phyloP scores from a whole-genome alignment of 345 rosid species.

The Ailanthus altissimus region DNA sequence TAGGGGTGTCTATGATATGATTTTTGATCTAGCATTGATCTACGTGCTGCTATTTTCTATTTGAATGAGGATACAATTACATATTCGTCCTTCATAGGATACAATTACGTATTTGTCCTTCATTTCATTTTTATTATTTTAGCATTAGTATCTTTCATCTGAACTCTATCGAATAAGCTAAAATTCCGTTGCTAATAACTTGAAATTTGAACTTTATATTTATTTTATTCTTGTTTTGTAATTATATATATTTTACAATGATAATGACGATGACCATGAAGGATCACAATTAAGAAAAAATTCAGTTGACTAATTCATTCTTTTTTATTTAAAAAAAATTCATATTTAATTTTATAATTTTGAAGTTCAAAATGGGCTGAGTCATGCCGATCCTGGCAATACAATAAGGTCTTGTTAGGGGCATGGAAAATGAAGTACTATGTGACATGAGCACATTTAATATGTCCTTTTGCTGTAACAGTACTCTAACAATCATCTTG shows the following conservation, averaged over 20 bases:
- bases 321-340: too few relatives aligned
- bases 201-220: too few relatives aligned
- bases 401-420: background rate
- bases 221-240: too few relatives aligned
- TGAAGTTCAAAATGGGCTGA: background rate
- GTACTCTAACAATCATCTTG: conserved; percentile 18
- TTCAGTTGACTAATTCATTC: too few relatives aligned
- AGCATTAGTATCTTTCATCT: too few relatives aligned
- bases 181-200: too few relatives aligned
- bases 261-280: background rate
- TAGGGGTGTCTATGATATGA: background rate
- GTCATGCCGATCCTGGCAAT: background rate
- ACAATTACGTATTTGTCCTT: background rate
- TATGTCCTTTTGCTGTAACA: background rate
- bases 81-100: background rate
- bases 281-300: background rate
- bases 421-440: background rate
- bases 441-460: background rate
- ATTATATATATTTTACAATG: background rate
- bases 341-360: background rate
- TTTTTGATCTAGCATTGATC: background rate
- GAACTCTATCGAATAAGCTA: too few relatives aligned
- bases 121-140: too few relatives aligned
- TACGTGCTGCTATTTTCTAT: background rate
- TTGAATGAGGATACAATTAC: background rate